phyloP scores from a whole-genome alignment of 1,284 basidiomycete species.

The Pseudozyma hubeiensis region DNA sequence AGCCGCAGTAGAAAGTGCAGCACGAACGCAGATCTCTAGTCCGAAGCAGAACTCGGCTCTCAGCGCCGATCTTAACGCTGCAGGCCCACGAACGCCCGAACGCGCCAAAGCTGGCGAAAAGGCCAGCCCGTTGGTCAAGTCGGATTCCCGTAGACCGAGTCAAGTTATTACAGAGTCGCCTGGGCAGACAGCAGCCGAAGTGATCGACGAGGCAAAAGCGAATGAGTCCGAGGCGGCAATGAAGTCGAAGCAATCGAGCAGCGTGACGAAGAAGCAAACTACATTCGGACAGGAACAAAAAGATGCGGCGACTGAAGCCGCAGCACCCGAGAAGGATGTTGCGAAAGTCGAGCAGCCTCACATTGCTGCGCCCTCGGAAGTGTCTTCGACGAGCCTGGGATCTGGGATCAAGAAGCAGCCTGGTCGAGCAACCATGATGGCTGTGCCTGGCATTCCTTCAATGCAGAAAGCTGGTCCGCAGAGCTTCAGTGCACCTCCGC shows the following conservation, averaged over 20 bases:
- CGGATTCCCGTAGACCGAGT: slow-evolving; percentile 1
- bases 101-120: slow-evolving; percentile 2
- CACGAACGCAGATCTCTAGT: neutral
- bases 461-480: slow-evolving; percentile 56
- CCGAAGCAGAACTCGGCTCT: neutral
- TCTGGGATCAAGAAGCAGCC: slow-evolving; percentile 58
- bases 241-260: neutral
- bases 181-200: neutral
- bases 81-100: slow-evolving; percentile 16
- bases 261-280: neutral
- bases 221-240: too few relatives aligned
- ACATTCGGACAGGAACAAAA: neutral
- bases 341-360: slow-evolving; percentile 11
- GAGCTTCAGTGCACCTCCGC: slow-evolving; percentile 54
- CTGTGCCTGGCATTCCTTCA: slow-evolving; percentile 59
- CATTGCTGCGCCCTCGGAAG: slow-evolving; percentile 2
- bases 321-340: slow-evolving; percentile 3
- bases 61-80: neutral
- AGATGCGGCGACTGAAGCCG: neutral
- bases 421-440: slow-evolving; percentile 60
- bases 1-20: slow-evolving; percentile 3
- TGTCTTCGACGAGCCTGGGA: slow-evolving; percentile 19
- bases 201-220: neutral
- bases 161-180: neutral
- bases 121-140: neutral